Conservation (phyloP, 1,284 basidiomycete genomes). For the Sporisorium iseilematis-ciliati region DNA sequence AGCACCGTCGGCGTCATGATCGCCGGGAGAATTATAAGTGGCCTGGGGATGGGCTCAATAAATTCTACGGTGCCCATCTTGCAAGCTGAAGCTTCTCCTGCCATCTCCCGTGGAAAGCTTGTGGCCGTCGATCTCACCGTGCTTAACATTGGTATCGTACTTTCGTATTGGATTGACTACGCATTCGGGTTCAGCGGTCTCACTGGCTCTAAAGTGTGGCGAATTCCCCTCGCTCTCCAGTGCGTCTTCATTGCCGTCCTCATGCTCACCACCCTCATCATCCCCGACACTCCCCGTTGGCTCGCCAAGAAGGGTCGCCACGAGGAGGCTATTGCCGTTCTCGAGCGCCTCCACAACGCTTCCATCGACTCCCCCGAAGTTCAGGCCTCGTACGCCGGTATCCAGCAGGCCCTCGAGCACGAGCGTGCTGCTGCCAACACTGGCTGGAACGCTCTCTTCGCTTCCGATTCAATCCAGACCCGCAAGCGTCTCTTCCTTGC, state of each 20-base stretch:
- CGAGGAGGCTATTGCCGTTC: slow-evolving; percentile 77
- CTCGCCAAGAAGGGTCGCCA: slow-evolving; percentile 75
- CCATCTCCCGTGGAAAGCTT: slow-evolving; percentile 76
- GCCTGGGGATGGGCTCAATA: slow-evolving; percentile 79
- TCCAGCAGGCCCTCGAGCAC: slow-evolving; percentile 61
- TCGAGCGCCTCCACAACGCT: slow-evolving; percentile 76
- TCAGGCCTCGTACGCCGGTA: slow-evolving; percentile 71
- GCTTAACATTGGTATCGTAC: slow-evolving; percentile 78
- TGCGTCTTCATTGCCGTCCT: slow-evolving; percentile 77
- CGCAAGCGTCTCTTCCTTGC: slow-evolving; percentile 76
- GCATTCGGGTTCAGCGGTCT: slow-evolving; percentile 71
- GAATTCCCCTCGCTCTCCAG: slow-evolving; percentile 79
- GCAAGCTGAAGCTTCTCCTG: slow-evolving; percentile 78
- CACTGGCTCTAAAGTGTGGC: slow-evolving; percentile 75
- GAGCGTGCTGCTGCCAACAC: slow-evolving; percentile 55
- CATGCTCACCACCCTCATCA: slow-evolving; percentile 75
- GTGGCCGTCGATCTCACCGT: slow-evolving; percentile 79
- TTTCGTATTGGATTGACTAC: slow-evolving; percentile 72
- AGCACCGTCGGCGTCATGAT: slow-evolving; percentile 75
- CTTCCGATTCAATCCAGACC: slow-evolving; percentile 75
- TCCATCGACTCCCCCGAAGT: slow-evolving; percentile 74
- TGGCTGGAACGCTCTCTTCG: slow-evolving; percentile 74
- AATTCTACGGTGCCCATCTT: slow-evolving; percentile 76
- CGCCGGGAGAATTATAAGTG: slow-evolving; percentile 76
- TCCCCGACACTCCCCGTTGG: slow-evolving; percentile 81